phyloP scores from a whole-genome alignment of 441 rosid species.

The Syzygium syzygioides region DNA sequence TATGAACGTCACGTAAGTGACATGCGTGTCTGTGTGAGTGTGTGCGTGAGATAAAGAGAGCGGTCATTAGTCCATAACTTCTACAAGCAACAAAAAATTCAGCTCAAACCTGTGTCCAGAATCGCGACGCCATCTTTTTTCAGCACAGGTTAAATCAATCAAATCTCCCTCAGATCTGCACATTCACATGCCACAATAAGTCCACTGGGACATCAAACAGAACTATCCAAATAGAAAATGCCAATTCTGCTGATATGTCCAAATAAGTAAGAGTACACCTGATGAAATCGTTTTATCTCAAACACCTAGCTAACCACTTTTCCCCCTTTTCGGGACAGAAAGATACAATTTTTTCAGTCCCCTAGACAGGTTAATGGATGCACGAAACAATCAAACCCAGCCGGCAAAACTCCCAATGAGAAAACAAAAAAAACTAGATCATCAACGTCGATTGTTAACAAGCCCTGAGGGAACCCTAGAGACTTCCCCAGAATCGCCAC shows the following conservation, averaged over 20 bases:
- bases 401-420: background rate
- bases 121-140: slow-evolving; percentile 37
- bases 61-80: background rate
- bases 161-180: background rate
- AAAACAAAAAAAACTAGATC: background rate
- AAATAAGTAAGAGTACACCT: background rate
- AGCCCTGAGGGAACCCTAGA: background rate
- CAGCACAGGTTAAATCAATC: background rate
- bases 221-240: background rate
- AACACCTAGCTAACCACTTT: background rate
- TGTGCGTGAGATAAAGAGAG: background rate
- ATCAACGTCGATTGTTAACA: background rate
- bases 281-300: background rate
- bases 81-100: background rate
- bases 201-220: background rate
- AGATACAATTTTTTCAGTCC: background rate
- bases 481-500: background rate
- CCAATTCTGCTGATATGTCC: background rate
- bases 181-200: background rate
- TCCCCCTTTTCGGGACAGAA: background rate
- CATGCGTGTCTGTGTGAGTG: background rate
- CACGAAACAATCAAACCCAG: background rate
- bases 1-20: background rate
- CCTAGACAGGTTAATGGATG: background rate
- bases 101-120: slow-evolving; percentile 42